Percentiles rank a stretch among this genome's conserved stretches.
Evolutionary conservation across 495 filamentous ascomycete species (phyloP).

Genomic region (Neurospora hispaniola): DNA sequence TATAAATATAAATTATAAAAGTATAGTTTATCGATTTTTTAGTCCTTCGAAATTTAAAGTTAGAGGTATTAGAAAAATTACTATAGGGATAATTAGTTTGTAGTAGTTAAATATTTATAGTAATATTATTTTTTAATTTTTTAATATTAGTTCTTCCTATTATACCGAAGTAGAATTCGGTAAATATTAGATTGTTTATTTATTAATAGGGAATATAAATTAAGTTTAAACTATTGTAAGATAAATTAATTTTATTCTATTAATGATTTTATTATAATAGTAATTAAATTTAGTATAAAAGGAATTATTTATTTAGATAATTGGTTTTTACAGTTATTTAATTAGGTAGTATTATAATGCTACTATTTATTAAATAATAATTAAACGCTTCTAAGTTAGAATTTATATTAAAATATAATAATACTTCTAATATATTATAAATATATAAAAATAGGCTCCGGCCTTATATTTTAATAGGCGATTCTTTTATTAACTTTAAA

Average conservation of each 20-base stretch:
- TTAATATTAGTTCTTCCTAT: constrained; percentile 48
- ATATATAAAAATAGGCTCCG: no score
- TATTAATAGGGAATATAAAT: no score
- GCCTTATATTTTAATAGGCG: no score
- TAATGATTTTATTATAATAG: background rate
- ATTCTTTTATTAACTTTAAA: no score
- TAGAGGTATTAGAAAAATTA: constrained; percentile 72
- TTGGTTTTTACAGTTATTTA: background rate
- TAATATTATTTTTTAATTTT: constrained; percentile 39
- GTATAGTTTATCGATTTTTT: constrained; percentile 69
- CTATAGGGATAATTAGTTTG: constrained; percentile 57
- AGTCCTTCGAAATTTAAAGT: constrained; percentile 66
- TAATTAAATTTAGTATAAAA: background rate
- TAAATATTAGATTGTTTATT: no score
- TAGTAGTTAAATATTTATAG: constrained; percentile 37
- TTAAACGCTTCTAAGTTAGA: no score
- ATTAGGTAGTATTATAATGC: no score
- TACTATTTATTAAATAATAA: no score
- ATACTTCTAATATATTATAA: no score
- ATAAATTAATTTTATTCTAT: no score
- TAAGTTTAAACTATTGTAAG: no score
- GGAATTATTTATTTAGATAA: background rate
- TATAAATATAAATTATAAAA: constrained; percentile 70
- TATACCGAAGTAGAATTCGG: constrained; percentile 17
- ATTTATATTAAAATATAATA: no score